Conservation (phyloP, 495 filamentous ascomycete genomes). For the Aspergillus ostianus region DNA sequence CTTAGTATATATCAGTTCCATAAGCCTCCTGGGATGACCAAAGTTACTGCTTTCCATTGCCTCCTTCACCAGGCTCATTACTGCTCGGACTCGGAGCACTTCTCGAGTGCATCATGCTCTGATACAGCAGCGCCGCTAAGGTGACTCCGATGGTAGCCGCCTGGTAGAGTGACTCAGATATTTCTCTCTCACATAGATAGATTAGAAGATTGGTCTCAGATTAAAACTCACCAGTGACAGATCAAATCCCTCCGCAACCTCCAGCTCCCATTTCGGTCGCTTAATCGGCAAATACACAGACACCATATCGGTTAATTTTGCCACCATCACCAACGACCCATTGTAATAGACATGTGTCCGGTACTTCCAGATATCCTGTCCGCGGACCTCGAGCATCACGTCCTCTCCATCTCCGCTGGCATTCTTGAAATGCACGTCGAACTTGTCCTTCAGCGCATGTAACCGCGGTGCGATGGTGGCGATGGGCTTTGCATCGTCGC, state of each 20-base stretch:
- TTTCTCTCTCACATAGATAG: neutral
- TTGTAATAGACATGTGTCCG: conserved; percentile 16
- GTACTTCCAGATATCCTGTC: conserved; percentile 21
- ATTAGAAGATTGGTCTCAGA: neutral
- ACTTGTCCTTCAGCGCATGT: conserved; percentile 20
- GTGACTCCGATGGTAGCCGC: neutral
- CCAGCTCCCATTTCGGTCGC: conserved; percentile 15
- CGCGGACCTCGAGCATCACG: conserved; percentile 15
- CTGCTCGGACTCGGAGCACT: neutral
- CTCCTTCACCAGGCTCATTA: neutral
- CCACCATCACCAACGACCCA: conserved; percentile 15
- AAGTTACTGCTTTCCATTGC: neutral
- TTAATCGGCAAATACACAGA: conserved; percentile 15
- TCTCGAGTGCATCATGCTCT: neutral
- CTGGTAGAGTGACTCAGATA: neutral
- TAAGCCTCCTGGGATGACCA: too few relatives aligned
- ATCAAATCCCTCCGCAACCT: conserved; percentile 18
- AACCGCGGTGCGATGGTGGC: conserved; percentile 15
- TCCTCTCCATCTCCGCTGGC: conserved; percentile 12
- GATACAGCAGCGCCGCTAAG: neutral
- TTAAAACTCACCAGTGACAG: conserved; percentile 16
- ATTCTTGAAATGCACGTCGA: conserved; percentile 20
- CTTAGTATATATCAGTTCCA: too few relatives aligned
- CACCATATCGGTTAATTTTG: conserved; percentile 10
- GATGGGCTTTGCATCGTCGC: conserved; percentile 5